phyloP scores from a whole-genome alignment of 2,329 filamentous ascomycete genomes.

The Fusarium sp. region DNA sequence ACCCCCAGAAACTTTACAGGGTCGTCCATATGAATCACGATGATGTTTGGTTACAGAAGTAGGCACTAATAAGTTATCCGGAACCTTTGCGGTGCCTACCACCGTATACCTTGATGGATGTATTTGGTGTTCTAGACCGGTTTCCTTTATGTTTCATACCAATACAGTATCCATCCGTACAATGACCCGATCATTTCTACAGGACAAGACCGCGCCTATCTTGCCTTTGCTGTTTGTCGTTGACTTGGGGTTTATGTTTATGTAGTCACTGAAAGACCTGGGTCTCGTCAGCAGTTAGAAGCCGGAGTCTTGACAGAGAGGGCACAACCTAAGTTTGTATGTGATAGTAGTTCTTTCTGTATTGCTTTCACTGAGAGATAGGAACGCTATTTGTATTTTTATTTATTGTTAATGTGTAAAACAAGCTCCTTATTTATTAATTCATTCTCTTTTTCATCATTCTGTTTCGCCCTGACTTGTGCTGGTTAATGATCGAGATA shows the following conservation, averaged over 20 bases:
- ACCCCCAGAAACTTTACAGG: slow-evolving; percentile 11
- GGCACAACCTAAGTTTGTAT: not conserved
- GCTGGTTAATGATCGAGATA: not conserved
- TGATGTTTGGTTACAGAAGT: slow-evolving; percentile 14
- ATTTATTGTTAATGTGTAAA: not conserved
- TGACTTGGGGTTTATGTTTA: not conserved
- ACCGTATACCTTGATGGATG: not conserved
- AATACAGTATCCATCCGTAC: not conserved
- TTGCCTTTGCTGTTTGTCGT: not conserved
- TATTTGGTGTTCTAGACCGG: not conserved
- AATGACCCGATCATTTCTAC: slow-evolving; percentile 9
- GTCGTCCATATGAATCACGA: slow-evolving; percentile 12
- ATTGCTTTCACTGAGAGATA: not conserved
- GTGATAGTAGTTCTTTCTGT: not conserved
- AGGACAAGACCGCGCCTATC: not conserved
- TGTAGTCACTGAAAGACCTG: not conserved
- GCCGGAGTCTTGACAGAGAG: not conserved
- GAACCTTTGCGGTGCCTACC: not conserved
- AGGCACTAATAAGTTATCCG: not conserved
- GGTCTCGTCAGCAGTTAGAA: slow-evolving; percentile 5
- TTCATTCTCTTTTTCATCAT: not conserved
- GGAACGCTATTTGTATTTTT: not conserved
- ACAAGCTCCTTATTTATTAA: not conserved
- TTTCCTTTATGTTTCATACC: not conserved
- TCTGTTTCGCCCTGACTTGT: not conserved